These are phyloP conservation scores for Neoconidiobolus thromboides DNA, from an alignment of 371 early-diverging fungal genomes.

Conservation along the genomic window DNA sequence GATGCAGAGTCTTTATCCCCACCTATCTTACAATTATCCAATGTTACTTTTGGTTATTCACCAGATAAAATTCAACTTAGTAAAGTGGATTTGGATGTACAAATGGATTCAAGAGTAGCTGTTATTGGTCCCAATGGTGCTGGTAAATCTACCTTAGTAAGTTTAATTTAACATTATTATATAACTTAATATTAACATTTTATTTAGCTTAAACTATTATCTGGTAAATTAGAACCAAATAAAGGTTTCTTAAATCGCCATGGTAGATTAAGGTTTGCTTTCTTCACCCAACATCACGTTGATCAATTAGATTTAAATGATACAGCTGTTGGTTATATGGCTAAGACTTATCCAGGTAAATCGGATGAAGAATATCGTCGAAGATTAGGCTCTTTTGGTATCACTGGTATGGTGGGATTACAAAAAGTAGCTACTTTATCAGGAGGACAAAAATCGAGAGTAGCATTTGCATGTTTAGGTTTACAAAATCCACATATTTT, in stretches of 20 bases:
- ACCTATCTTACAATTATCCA: slow-evolving; percentile 84
- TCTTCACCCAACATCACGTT: slow-evolving; percentile 96
- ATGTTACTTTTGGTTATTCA: slow-evolving; percentile 76
- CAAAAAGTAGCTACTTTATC: slow-evolving; percentile 87
- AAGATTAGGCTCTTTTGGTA: slow-evolving; percentile 83
- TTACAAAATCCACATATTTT: slow-evolving; percentile 85
- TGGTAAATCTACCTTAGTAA: slow-evolving; percentile 35
- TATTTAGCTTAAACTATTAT: slow-evolving; percentile 60
- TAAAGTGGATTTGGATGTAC: slow-evolving; percentile 74
- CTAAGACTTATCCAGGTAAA: slow-evolving; percentile 68
- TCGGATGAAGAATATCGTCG: slow-evolving; percentile 90
- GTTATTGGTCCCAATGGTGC: slow-evolving; percentile 64
- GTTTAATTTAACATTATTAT: slow-evolving; percentile 9
- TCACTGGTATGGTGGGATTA: slow-evolving; percentile 86
- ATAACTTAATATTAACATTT: slow-evolving; percentile 48
- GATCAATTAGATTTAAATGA: slow-evolving; percentile 79
- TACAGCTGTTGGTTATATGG: slow-evolving; percentile 76
- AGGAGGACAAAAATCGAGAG: slow-evolving; percentile 96
- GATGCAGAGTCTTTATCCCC: slow-evolving; percentile 70
- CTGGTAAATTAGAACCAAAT: slow-evolving; percentile 56
- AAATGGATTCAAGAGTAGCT: slow-evolving; percentile 91
- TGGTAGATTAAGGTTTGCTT: slow-evolving; percentile 82
- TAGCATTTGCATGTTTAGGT: slow-evolving; percentile 89
- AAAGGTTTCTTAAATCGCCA: slow-evolving; percentile 71
- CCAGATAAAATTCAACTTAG: slow-evolving; percentile 46